Conservation (phyloP, 2,329 filamentous ascomycete species). For the Penicillium brevicompactum region DNA sequence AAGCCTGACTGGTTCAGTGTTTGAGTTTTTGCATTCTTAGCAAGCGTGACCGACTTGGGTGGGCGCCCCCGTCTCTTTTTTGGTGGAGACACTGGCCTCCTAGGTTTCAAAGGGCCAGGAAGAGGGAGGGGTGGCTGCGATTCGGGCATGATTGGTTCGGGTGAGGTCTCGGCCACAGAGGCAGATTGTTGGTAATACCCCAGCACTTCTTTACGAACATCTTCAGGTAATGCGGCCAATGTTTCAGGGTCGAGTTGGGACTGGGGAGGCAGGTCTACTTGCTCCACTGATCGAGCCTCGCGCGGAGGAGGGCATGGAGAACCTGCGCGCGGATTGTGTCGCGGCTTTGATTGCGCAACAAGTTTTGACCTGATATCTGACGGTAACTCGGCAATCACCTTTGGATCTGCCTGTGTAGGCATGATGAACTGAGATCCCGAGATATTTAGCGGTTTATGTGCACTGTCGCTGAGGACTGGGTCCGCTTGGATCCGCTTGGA, state of each 20-base stretch:
- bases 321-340: constrained; percentile 21
- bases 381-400: constrained; percentile 81
- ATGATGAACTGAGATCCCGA: constrained; percentile 90
- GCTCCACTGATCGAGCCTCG: constrained; percentile 21
- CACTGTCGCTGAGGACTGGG: constrained; percentile 37
- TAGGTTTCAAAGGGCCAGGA: constrained; percentile 25
- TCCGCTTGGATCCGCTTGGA: constrained; percentile 32
- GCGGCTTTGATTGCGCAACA: constrained; percentile 56
- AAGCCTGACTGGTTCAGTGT: constrained; percentile 74
- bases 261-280: constrained; percentile 57
- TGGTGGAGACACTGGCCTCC: constrained; percentile 62
- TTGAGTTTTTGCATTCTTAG: constrained; percentile 51
- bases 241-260: constrained; percentile 85
- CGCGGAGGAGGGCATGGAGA: constrained; percentile 40
- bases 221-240: constrained; percentile 78
- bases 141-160: constrained; percentile 45
- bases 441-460: constrained; percentile 71
- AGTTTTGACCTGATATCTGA: constrained; percentile 78
- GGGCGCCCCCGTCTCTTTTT: constrained; percentile 63
- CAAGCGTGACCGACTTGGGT: constrained; percentile 54
- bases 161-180: constrained; percentile 24
- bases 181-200: constrained; percentile 62
- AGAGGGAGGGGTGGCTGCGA: constrained; percentile 50
- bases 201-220: constrained; percentile 82
- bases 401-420: constrained; percentile 75